These are phyloP conservation scores for Pythium sukuiense DNA, from an alignment of 352 stramenopile genomes.

Conservation along the genomic window DNA sequence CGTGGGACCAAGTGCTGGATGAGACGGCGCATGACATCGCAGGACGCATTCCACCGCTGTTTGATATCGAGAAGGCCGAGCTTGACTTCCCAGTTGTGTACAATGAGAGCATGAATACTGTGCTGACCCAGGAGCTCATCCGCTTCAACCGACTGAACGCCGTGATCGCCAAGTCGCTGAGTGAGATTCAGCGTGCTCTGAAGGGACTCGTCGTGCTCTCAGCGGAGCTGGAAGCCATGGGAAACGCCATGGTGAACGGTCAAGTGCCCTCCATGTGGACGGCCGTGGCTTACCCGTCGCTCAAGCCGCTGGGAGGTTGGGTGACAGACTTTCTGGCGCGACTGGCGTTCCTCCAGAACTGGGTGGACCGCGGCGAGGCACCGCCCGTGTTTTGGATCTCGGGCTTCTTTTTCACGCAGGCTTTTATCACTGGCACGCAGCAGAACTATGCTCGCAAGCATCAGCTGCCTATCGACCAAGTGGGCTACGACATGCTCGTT, in stretches of 20 bases:
- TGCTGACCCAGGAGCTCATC: conserved; percentile 89
- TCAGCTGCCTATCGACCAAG: conserved; percentile 90
- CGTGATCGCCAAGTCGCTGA: conserved; percentile 76
- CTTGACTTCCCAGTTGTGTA: conserved; percentile 85
- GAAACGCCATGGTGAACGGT: conserved; percentile 92
- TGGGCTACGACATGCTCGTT: conserved; percentile 89
- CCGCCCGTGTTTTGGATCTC: conserved; percentile 93
- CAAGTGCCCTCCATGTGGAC: conserved; percentile 88
- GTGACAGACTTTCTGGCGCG: conserved; percentile 89
- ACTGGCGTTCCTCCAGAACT: conserved; percentile 79
- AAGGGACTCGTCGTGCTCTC: conserved; percentile 94
- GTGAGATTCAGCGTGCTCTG: conserved; percentile 90
- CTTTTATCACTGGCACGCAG: conserved; percentile 93
- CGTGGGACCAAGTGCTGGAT: conserved; percentile 87
- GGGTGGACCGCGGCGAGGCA: conserved; percentile 71
- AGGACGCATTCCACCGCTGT: conserved; percentile 61
- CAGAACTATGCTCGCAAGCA: conserved; percentile 93
- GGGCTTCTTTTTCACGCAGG: conserved; percentile 94
- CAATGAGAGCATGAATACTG: conserved; percentile 89
- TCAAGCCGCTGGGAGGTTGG: conserved; percentile 92
- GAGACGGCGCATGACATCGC: conserved; percentile 90
- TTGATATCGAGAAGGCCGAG: conserved; percentile 90
- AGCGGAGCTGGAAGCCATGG: conserved; percentile 91
- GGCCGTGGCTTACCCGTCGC: conserved; percentile 85
- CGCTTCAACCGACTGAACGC: conserved; percentile 89